Base-by-base conservation (phyloP, 2,329 filamentous ascomycete genomes). In the Aspergillus terreus region DNA sequence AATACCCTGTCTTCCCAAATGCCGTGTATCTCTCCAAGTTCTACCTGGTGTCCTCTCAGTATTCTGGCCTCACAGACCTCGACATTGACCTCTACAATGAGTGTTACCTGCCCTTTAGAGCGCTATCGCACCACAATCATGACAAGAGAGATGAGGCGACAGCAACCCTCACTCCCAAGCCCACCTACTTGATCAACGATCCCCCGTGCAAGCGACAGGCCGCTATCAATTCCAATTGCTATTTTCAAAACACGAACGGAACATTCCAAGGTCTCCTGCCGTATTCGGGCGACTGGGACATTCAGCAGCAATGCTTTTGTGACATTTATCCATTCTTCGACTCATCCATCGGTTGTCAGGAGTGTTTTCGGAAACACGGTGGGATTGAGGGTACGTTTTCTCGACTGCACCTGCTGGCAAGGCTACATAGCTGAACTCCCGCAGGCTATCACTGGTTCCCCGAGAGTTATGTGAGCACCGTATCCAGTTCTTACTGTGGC, bases 11-110 rank as follows among this genome's bases (percentile, higher is more conserved):
- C 17, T 41, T 41, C 17, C 38, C 38, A 15, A 41, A 41, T 7
- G n/a, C n/a, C n/a, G 38, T 21, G n/a, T 41, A 17, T 21, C 14
- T 41, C 10, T 41, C 38, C 38, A 41, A 21, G 17, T 41, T 41
- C 38, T 15, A 15, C 38, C 14, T 41, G 4, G 10, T 19, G n/a
- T 41, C 38, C n/a, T 41, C 38, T 12, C 38, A 41, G 17, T 6
- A 41, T 21, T 41, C 38, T 11, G 38, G 38, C 19, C 17, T 41
- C 5, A 41, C 38, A 15, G 38, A 41, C 11, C 38, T 41, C 5
- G 38, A 41, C 38, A 41, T 41, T 41, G 38, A 41, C n/a, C 38
- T 41, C n/a, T 41, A 41, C 17, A 41, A 41, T 41, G 38, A 41
- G 38, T 41, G 38, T 41, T 41, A 41, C n/a, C 11, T 41, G n/a